Evolutionary conservation across 1,139 yeast species (phyloP).

Genomic region (Scheffersomyces cryptocercus): DNA sequence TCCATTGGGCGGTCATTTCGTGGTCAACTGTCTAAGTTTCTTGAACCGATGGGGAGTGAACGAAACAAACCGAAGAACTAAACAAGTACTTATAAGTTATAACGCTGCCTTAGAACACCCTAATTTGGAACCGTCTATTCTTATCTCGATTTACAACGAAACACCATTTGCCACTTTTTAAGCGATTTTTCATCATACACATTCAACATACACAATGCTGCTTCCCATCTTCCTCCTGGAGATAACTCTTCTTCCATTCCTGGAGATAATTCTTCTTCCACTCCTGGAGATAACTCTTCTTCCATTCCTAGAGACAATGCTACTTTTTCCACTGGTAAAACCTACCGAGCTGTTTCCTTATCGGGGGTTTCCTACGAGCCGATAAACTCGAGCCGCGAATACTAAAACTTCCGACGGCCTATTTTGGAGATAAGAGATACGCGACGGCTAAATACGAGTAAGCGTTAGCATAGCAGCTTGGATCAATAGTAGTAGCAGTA

Average conservation of each 20-base stretch:
- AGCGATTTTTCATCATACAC: neutral
- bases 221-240: neutral
- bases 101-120: neutral
- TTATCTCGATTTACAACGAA: neutral
- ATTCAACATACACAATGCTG: neutral
- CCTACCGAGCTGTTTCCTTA: neutral
- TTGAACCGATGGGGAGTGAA: neutral
- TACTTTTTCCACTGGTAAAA: neutral
- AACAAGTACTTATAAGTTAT: neutral
- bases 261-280: too few relatives aligned
- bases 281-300: too few relatives aligned
- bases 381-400: neutral
- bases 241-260: too few relatives aligned
- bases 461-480: too few relatives aligned
- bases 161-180: neutral
- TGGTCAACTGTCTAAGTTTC: neutral
- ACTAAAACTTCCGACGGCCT: neutral
- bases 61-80: neutral
- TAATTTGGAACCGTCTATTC: neutral
- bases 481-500: too few relatives aligned
- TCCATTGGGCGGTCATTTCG: neutral
- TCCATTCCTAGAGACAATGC: too few relatives aligned
- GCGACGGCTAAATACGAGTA: neutral
- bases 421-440: neutral
- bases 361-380: neutral